Conservation (phyloP, 2,329 filamentous ascomycete species). For the Aureobasidium sp. region DNA sequence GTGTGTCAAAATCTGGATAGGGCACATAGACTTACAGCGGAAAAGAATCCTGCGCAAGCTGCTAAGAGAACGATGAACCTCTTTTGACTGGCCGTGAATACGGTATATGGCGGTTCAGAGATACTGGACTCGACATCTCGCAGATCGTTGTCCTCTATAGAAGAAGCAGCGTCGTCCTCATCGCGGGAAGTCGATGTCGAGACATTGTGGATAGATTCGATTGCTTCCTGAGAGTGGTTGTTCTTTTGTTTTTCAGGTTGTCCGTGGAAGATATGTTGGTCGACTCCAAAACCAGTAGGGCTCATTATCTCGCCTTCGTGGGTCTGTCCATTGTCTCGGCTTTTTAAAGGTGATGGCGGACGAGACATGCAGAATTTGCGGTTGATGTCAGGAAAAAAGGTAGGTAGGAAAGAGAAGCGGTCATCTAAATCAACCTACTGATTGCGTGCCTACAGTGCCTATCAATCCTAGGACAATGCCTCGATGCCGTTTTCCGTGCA, state of each 20-base stretch:
- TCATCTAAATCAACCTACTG: neutral
- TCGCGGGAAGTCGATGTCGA: neutral
- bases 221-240: neutral
- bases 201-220: neutral
- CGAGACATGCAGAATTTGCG: neutral
- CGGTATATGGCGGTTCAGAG: conserved; percentile 26
- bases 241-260: neutral
- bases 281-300: neutral
- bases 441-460: neutral
- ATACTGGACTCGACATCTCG: conserved; percentile 21
- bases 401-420: neutral
- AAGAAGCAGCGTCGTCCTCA: neutral
- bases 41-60: conserved; percentile 46
- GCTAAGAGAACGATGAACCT: conserved; percentile 44
- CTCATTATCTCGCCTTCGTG: neutral
- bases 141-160: neutral
- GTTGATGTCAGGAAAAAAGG: neutral
- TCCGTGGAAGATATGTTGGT: no score
- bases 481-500: neutral
- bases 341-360: neutral
- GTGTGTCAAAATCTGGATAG: neutral
- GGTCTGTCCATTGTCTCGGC: neutral
- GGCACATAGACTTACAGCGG: conserved; percentile 33
- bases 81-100: conserved; percentile 36
- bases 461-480: neutral